Base-by-base conservation (phyloP, 352 stramenopile genomes). In the Plasmopara muralis region DNA sequence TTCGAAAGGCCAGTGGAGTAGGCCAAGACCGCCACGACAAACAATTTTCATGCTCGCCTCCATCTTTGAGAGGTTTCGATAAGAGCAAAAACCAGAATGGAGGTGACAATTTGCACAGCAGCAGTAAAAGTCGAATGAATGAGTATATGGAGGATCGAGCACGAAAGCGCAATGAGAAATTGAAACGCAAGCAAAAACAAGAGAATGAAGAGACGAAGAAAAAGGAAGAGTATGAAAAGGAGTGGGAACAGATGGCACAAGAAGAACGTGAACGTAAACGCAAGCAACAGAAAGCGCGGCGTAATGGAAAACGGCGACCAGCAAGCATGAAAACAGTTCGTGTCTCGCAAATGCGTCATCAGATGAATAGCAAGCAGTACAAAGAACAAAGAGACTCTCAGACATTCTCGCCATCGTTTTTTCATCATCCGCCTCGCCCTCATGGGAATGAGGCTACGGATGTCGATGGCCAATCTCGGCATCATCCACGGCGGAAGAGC, bases 231-330 rank as follows among this genome's bases (percentile, higher is more conserved):
- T 94, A 92, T 61, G 83, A 94, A 48, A 86, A 89, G 25, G 83
- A 94, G 46, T 94, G 83, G 83, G 81, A 91, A 46, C 76, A 86
- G n/a, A 85, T 94, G 72, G 83, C 83, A 13, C 78, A 92, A 61
- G 83, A 94, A 62, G 82, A 91, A 51, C 74, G 74, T 5, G 83
- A 94, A 53, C 70, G 82, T 2, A 88, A 88, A 47, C 74, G 77
- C 12, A 91, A 89, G 53, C 82, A 91, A 46, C 81, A 92, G 42
- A 72, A 88, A 55, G 42, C 72, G n/a, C 58, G 81, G 3, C 77
- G 79, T 8, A 86, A 71, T 38, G 73, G 74, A 18, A 82, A 75
- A 18, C 67, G 83, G 33, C 73, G 83, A 20, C 83, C 83, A 6
- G 77, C 77, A 13, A 91, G 81, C 43, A 84, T 88, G 69, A 93